Percentiles rank a stretch among this genome's conserved stretches.
Evolutionary conservation across 768 basidiomycete genomes (phyloP).

Genomic region (Gymnopilus junonius): DNA sequence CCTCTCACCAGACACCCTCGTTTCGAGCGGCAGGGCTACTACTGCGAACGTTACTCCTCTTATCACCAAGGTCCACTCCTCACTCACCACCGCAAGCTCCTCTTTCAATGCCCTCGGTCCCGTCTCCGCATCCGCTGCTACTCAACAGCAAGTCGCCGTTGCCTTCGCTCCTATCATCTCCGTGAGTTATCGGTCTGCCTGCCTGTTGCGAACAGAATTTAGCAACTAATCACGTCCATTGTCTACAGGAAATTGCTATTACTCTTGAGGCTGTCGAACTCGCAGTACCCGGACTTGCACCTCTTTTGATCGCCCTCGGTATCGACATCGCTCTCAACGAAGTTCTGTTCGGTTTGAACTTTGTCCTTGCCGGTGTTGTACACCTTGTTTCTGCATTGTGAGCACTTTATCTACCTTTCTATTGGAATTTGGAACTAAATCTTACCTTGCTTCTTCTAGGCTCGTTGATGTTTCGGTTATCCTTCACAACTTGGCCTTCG

Average conservation of each 20-base stretch:
- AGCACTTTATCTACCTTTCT: neutral
- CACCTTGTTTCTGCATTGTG: conserved; percentile 1
- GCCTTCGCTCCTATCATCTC: conserved; percentile 1
- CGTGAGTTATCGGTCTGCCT: neutral
- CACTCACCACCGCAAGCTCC: neutral
- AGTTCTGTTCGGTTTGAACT: neutral
- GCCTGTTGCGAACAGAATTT: neutral
- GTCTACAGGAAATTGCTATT: neutral
- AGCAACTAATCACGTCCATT: neutral
- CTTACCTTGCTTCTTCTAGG: neutral
- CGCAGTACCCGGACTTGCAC: neutral
- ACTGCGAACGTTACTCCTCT: neutral
- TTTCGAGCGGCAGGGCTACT: neutral
- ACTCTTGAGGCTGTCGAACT: conserved; percentile 1
- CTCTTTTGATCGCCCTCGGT: neutral
- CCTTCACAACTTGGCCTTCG: neutral
- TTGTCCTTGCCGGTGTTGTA: neutral
- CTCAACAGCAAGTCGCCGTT: too few relatives aligned
- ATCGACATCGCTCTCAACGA: neutral
- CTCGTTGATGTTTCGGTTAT: neutral
- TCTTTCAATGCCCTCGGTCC: neutral
- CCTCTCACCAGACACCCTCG: neutral
- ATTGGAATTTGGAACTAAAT: too few relatives aligned
- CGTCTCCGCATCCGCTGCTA: neutral
- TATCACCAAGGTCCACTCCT: neutral